phyloP scores from a whole-genome alignment of 345 rosid genomes.

The Balakata baccata region DNA sequence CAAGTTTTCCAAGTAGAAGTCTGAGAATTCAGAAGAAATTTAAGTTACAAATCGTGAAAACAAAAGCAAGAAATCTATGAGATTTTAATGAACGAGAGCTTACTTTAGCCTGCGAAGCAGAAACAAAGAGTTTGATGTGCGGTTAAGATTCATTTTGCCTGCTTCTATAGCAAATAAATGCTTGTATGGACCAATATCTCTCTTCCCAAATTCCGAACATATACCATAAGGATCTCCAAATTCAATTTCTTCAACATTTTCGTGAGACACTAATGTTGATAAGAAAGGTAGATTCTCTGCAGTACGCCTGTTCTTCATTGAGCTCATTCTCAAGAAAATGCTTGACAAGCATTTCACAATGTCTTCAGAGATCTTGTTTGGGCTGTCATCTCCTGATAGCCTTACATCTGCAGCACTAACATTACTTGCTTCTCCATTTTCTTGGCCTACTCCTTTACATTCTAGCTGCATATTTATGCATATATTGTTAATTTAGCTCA shows the following conservation, averaged over 20 bases:
- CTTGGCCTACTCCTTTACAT: conserved; percentile 30
- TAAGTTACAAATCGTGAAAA: neutral
- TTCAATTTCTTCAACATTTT: conserved; percentile 27
- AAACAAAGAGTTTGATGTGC: conserved; percentile 51
- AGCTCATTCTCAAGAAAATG: conserved; percentile 61
- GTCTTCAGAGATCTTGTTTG: conserved; percentile 70
- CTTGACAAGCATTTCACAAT: conserved; percentile 57
- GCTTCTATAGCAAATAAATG: conserved; percentile 47
- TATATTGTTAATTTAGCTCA: conserved; percentile 9
- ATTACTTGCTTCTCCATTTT: conserved; percentile 40
- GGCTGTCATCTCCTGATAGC: conserved; percentile 26
- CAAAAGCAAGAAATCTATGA: neutral
- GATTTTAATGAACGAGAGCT: conserved; percentile 15
- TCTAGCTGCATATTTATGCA: conserved; percentile 36
- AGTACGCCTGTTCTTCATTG: conserved; percentile 34
- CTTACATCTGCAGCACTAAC: conserved; percentile 27
- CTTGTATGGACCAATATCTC: conserved; percentile 68
- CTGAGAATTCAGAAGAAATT: conserved; percentile 38
- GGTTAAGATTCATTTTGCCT: conserved; percentile 42
- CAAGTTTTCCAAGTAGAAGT: conserved; percentile 54
- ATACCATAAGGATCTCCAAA: conserved; percentile 55
- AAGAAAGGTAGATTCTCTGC: conserved; percentile 32
- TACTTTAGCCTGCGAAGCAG: conserved; percentile 66
- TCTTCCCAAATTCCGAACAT: conserved; percentile 45
- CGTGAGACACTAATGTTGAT: conserved; percentile 28